Percentiles rank a stretch among this genome's conserved stretches.
These are phyloP conservation scores for Trametes cubensis DNA, from an alignment of 768 basidiomycete genomes.

Conservation along the genomic window DNA sequence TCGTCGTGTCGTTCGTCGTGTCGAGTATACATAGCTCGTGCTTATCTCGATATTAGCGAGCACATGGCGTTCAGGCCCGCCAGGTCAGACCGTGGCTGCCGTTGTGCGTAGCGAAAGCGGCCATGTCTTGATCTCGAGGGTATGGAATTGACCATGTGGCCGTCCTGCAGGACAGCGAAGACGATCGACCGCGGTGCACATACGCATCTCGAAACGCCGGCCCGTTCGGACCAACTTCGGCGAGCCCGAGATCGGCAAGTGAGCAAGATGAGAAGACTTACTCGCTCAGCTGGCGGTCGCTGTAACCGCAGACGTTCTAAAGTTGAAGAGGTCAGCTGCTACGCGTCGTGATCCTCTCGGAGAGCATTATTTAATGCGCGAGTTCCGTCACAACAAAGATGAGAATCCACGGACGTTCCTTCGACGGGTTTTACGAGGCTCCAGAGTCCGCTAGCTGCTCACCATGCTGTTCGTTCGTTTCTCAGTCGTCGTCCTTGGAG, in stretches of 20 bases:
- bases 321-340: constrained; percentile 5
- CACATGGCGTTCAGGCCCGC: constrained; percentile 1
- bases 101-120: neutral
- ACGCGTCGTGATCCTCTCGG: neutral
- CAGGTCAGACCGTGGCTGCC: neutral
- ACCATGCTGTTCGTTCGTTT: constrained; percentile 7
- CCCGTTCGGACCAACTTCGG: constrained; percentile 15
- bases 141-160: constrained; percentile 1
- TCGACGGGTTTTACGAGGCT: neutral
- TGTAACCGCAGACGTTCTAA: constrained; percentile 4
- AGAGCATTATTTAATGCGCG: constrained; percentile 1
- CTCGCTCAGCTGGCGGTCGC: neutral
- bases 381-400: neutral
- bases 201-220: neutral
- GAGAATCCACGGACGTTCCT: neutral
- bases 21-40: neutral
- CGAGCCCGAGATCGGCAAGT: neutral
- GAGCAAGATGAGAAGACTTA: neutral
- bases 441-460: neutral
- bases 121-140: constrained; percentile 4
- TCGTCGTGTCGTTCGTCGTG: too few relatives aligned
- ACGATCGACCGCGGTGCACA: neutral
- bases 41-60: neutral
- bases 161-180: neutral
- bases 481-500: neutral